phyloP scores from a whole-genome alignment of 108 stramenopile species.

The Skeletonema menzelii region DNA sequence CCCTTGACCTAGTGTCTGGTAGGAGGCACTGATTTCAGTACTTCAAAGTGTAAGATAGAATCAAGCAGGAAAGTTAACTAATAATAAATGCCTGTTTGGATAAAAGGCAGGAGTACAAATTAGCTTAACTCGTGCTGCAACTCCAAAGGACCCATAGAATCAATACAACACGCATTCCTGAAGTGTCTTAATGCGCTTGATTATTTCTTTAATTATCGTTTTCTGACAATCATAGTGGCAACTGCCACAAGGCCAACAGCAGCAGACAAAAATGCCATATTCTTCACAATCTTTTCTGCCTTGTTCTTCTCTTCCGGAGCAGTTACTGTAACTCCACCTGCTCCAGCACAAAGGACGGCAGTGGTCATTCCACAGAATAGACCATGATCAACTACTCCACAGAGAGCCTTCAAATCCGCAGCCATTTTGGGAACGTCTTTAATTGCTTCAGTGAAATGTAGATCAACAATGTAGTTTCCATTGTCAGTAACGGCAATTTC shows the following conservation, averaged over 20 bases:
- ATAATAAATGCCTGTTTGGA: neutral
- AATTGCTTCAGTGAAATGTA: constrained; percentile 93
- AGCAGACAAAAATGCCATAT: neutral
- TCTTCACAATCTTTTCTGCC: neutral
- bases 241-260: neutral
- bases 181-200: neutral
- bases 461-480: constrained; percentile 98
- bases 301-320: constrained; percentile 2
- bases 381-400: constrained; percentile 98
- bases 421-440: constrained; percentile 86
- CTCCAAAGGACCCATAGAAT: neutral
- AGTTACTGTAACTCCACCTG: constrained; percentile 93
- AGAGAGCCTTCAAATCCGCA: constrained; percentile 86
- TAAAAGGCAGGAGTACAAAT: neutral
- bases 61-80: neutral
- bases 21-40: neutral
- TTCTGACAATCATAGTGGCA: neutral
- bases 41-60: neutral
- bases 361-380: constrained; percentile 98
- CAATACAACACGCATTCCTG: neutral
- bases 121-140: neutral
- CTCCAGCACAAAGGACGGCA: constrained; percentile 94
- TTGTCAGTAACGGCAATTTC: constrained; percentile 98
- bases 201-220: neutral
- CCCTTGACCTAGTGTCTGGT: neutral